Evolutionary conservation across 2,329 filamentous ascomycete species (phyloP).

Genomic region (Phyllosticta citriasiana): DNA sequence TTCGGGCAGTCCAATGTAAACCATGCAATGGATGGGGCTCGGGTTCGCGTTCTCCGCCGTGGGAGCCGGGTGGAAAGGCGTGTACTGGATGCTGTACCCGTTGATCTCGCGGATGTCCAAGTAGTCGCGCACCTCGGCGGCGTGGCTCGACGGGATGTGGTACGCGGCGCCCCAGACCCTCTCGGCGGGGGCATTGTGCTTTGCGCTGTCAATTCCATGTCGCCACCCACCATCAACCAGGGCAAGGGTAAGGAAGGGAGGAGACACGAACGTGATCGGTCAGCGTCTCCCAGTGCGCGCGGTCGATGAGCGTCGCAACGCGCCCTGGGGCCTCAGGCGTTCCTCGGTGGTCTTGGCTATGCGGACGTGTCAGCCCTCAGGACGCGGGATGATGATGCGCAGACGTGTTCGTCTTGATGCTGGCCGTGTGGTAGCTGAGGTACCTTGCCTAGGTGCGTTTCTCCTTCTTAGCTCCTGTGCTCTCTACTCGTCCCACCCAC

Average conservation of each 20-base stretch:
- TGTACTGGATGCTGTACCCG: conserved; percentile 89
- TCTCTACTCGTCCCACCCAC: background rate
- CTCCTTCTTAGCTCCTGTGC: background rate
- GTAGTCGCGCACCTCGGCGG: conserved; percentile 75
- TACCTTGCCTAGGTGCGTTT: conserved; percentile 24
- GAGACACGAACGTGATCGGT: conserved; percentile 48
- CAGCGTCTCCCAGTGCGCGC: conserved; percentile 70
- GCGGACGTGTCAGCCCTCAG: background rate
- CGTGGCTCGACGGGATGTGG: conserved; percentile 62
- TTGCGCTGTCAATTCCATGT: conserved; percentile 40
- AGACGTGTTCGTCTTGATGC: background rate
- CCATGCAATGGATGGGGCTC: conserved; percentile 45
- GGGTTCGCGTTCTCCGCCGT: conserved; percentile 22
- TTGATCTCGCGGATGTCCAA: conserved; percentile 97
- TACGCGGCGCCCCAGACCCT: conserved; percentile 87
- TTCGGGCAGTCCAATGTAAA: conserved; percentile 88
- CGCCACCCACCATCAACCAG: background rate
- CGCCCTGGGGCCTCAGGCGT: conserved; percentile 80
- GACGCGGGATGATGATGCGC: background rate
- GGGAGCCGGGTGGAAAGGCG: conserved; percentile 61
- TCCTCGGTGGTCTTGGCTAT: conserved; percentile 86
- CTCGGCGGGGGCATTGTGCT: conserved; percentile 41
- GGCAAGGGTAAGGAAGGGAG: conserved; percentile 11
- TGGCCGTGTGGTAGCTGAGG: background rate
- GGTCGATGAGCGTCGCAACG: conserved; percentile 86